A percentile compares a stretch with the other conserved stretches of the same genome.
These are phyloP conservation scores for Monosporascus ibericus DNA, from an alignment of 2,329 filamentous ascomycete species.

Conservation along the genomic window DNA sequence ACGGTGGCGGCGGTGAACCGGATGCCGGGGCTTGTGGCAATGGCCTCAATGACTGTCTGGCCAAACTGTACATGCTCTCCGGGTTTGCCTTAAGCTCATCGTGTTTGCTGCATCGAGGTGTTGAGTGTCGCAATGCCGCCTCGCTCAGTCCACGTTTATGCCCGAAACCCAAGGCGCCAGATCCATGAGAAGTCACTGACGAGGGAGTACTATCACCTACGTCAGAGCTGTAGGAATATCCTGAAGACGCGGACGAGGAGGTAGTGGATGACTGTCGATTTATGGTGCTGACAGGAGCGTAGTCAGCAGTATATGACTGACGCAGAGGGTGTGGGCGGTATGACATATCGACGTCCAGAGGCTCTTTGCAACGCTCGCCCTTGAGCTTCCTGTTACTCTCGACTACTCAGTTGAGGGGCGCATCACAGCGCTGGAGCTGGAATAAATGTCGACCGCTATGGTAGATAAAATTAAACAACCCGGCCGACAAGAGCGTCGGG, in stretches of 20 bases:
- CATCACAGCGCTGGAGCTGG: constrained; percentile 21
- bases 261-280: constrained; percentile 63
- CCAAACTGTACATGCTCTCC: constrained; percentile 63
- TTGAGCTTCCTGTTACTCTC: constrained; percentile 18
- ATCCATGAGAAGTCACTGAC: constrained; percentile 62
- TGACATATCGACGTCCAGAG: constrained; percentile 41
- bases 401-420: constrained; percentile 17
- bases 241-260: constrained; percentile 65
- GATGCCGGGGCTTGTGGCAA: constrained; percentile 59
- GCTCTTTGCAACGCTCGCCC: constrained; percentile 14
- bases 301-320: constrained; percentile 40
- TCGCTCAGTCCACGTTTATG: constrained; percentile 77
- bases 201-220: constrained; percentile 61
- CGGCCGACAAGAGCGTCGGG: background rate
- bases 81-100: constrained; percentile 39
- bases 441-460: constrained; percentile 24
- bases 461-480: constrained; percentile 2
- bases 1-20: constrained; percentile 25
- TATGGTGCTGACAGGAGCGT: constrained; percentile 32
- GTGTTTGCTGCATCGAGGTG: constrained; percentile 40
- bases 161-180: constrained; percentile 35
- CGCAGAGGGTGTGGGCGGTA: constrained; percentile 52
- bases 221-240: constrained; percentile 53
- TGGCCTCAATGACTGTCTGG: constrained; percentile 72
- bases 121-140: constrained; percentile 46